A percentile compares a stretch with the other conserved stretches of the same genome.
Conservation (phyloP, 1,139 yeast genomes). For the Wickerhamomyces sp. region DNA sequence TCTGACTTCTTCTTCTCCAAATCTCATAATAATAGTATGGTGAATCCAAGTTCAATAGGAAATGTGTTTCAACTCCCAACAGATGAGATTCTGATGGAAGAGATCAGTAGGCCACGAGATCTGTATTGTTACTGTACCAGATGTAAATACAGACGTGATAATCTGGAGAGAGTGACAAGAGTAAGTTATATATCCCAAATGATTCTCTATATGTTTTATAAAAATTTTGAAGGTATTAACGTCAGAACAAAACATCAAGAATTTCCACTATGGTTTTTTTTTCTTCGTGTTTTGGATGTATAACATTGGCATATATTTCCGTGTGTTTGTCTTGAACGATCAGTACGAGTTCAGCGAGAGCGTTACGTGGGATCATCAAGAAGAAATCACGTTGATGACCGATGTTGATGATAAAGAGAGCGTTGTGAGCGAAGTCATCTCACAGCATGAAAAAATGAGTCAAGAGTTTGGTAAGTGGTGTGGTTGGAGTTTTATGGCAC, state of each 20-base stretch:
- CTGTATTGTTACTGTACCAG: constrained; percentile 16
- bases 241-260: too few species aligned
- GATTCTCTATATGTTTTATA: too few species aligned
- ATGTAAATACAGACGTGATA: constrained; percentile 13
- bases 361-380: constrained; percentile 9
- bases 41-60: too few species aligned
- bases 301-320: constrained; percentile 9
- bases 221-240: too few species aligned
- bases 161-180: constrained; percentile 6
- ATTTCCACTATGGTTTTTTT: constrained; percentile 18
- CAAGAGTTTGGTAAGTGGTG: constrained; percentile 10
- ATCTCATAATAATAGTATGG: too few species aligned
- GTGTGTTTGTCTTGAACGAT: neutral
- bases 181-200: too few species aligned
- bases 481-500: constrained; percentile 16
- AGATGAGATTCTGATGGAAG: too few species aligned
- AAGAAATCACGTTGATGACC: constrained; percentile 8
- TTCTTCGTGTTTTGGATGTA: constrained; percentile 15
- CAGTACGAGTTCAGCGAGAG: constrained; percentile 15
- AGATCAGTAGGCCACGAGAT: too few species aligned
- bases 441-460: constrained; percentile 9
- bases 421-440: constrained; percentile 7
- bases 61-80: too few species aligned
- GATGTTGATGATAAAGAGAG: constrained; percentile 7
- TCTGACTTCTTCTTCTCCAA: too few species aligned